Conservation (phyloP, 805 yeast species). For the Candida ficus region DNA sequence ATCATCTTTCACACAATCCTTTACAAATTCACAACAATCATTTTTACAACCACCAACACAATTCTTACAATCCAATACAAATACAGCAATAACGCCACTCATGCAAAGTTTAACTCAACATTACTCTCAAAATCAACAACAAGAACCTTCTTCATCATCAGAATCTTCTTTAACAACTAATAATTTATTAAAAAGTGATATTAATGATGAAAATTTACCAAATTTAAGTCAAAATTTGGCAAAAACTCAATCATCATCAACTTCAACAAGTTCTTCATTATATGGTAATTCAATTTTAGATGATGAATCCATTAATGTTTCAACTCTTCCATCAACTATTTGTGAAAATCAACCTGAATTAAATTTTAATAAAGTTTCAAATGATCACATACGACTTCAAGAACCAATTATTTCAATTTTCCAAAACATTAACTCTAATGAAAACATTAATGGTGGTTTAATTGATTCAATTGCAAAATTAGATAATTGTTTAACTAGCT, state of each 20-base stretch:
- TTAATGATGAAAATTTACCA: conserved; percentile 3
- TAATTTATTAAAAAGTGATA: neutral
- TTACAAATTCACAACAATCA: neutral
- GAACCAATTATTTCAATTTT: neutral
- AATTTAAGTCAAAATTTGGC: neutral
- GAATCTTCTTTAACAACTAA: neutral
- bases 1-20: neutral
- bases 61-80: neutral
- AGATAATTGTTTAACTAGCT: conserved; percentile 10
- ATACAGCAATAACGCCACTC: neutral
- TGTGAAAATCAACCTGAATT: neutral
- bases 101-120: neutral
- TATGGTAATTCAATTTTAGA: conserved; percentile 5
- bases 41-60: neutral
- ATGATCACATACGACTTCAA: neutral
- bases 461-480: conserved; percentile 18
- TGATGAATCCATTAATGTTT: conserved; percentile 6
- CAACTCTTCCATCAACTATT: conserved; percentile 7
- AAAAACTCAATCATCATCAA: conserved; percentile 2
- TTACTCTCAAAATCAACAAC: neutral
- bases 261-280: conserved; percentile 4
- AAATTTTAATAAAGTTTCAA: neutral
- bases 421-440: neutral
- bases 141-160: neutral
- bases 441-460: conserved; percentile 7